A percentile compares a stretch with the other conserved stretches of the same genome.
Evolutionary conservation across 306 rosid species (phyloP).

Genomic region (Dalbergia cochinchinensis): DNA sequence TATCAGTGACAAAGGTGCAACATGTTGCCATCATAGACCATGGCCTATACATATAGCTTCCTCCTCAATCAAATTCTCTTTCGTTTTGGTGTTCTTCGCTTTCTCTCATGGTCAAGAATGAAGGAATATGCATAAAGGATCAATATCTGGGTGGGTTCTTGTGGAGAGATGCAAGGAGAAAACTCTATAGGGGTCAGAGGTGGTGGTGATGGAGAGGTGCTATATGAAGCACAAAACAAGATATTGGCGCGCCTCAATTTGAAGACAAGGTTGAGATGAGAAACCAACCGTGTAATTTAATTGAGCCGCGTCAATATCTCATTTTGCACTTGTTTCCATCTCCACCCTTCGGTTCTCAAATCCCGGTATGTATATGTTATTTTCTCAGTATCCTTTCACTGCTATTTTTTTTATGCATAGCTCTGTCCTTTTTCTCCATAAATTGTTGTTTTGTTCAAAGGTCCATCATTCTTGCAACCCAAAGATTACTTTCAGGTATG

Average conservation of each 20-base stretch:
- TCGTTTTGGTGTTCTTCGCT: background rate
- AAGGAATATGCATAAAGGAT: background rate
- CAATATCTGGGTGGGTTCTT: background rate
- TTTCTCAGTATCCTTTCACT: background rate
- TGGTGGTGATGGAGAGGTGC: conserved; percentile 52
- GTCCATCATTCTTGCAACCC: background rate
- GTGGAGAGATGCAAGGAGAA: background rate
- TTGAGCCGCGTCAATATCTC: conserved; percentile 99
- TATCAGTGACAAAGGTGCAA: background rate
- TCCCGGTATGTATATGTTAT: conserved; percentile 39
- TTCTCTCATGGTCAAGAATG: background rate
- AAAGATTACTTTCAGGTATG: background rate
- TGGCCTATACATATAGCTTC: background rate
- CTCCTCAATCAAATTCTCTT: background rate
- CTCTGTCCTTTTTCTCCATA: background rate
- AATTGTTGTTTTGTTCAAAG: background rate
- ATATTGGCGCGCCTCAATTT: conserved; percentile 86
- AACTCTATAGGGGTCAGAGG: background rate
- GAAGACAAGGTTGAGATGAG: conserved; percentile 57
- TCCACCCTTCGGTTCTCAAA: conserved; percentile 20
- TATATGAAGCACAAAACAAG: conserved; percentile 48
- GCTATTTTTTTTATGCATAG: background rate
- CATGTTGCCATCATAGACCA: too few relatives aligned
- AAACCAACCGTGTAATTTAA: conserved; percentile 62
- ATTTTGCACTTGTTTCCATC: conserved; percentile 53